A percentile compares a stretch with the other conserved stretches of the same genome.
Evolutionary conservation across 306 rosid genomes (phyloP).

Genomic region (Inga oerstediana): DNA sequence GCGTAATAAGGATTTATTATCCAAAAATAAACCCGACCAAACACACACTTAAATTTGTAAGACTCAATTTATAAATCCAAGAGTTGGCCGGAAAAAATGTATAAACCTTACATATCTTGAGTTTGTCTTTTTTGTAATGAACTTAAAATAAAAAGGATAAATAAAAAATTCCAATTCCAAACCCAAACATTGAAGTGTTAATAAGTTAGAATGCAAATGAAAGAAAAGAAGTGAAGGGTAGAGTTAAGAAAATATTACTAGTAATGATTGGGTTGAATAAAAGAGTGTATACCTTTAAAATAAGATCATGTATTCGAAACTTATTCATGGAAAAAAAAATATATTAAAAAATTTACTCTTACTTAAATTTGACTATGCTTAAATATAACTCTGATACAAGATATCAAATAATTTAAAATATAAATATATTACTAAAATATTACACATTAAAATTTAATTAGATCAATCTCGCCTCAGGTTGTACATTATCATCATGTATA

Average conservation of each 20-base stretch:
- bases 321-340: too few species aligned
- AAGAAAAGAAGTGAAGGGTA: too few species aligned
- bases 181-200: too few species aligned
- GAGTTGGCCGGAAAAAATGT: neutral
- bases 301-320: too few species aligned
- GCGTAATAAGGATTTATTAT: too few species aligned
- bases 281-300: too few species aligned
- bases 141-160: neutral
- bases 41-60: neutral
- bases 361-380: too few species aligned
- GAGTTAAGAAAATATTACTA: too few species aligned
- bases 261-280: too few species aligned
- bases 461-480: neutral
- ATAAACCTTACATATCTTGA: neutral
- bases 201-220: too few species aligned
- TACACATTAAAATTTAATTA: neutral
- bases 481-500: neutral
- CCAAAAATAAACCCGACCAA: too few species aligned
- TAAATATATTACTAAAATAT: neutral
- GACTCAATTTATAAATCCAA: neutral
- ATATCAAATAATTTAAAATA: neutral
- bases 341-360: too few species aligned
- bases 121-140: neutral
- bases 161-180: neutral
- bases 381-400: neutral